phyloP scores from a whole-genome alignment of 192 early-diverging fungal genomes.

The Coemansia sp. region DNA sequence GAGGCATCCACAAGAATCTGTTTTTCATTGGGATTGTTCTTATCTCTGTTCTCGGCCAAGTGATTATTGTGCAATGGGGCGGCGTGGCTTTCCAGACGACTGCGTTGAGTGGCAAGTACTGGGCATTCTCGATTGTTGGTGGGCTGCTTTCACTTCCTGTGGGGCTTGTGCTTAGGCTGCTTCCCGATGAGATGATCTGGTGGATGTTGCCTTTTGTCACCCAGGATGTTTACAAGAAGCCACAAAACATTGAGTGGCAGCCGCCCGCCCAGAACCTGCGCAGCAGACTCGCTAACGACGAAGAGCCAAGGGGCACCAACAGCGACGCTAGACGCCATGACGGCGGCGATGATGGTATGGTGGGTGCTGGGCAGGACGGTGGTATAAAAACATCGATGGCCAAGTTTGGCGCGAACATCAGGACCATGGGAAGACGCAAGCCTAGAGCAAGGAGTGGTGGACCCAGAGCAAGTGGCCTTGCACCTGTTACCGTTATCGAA shows the following conservation, averaged over 20 bases:
- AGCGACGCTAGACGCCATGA: background rate
- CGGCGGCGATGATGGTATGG: constrained; percentile 11
- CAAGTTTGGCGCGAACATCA: constrained; percentile 33
- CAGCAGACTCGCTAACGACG: constrained; percentile 36
- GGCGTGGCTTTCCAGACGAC: constrained; percentile 79
- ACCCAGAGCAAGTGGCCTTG: background rate
- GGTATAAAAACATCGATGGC: constrained; percentile 33
- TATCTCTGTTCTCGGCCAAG: constrained; percentile 74
- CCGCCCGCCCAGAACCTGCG: constrained; percentile 52
- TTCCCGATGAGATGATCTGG: constrained; percentile 72
- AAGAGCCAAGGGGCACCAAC: background rate
- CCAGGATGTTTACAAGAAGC: constrained; percentile 51
- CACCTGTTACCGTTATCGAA: background rate
- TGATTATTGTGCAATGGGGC: constrained; percentile 89
- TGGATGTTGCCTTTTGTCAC: constrained; percentile 54
- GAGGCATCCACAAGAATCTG: constrained; percentile 69
- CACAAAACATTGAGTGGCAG: constrained; percentile 51
- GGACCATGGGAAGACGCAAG: background rate
- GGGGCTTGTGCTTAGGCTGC: constrained; percentile 81
- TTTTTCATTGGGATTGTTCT: constrained; percentile 82
- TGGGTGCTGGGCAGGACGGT: constrained; percentile 5
- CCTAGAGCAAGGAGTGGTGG: background rate
- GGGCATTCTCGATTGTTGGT: constrained; percentile 79
- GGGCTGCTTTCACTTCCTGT: constrained; percentile 82
- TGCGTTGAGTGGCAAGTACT: constrained; percentile 67